Base-by-base conservation (phyloP, 225 moss, liverwort and hornwort genomes). In the Bryoerythrophyllum caledonicum region DNA sequence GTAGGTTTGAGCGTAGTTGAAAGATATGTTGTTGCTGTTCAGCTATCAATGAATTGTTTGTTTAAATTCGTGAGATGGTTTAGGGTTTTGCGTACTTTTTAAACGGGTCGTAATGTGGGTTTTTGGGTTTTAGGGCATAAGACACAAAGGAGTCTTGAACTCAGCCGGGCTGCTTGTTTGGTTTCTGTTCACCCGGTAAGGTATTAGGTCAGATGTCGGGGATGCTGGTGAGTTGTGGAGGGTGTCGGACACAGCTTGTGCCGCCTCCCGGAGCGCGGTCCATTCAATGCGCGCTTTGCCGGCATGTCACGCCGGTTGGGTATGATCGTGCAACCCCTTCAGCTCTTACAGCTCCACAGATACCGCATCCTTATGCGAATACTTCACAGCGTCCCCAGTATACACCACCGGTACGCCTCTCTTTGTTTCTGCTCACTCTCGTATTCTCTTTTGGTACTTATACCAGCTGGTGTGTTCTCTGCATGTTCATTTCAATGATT, bases 241-340 rank as follows among this genome's bases (percentile, higher is more conserved):
- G 79, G 65, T 99, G 97, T 75, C 84, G 82, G 58, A 92, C 89
- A 21, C 60, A 84, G 27, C 85, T 99, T 80, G 85, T 86, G 86
- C 65, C 91, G 46, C 93, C 94, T 15, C 88, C 89, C 25, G 91
- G 93, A 73, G 91, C 88, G 11, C 79, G 65, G 60, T 86, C 91
- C 23, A 89, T 95, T 66, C 87, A 90, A 34, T 99, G 97, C 63
- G 85, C 88, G 12, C 10, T 95, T 65, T 99, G 97, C 76, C 73
- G 85, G 51, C 71, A 89, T 32, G 74, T 95, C 21, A 93, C 93
- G 28, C 85, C 75, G 7, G 0, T 94, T 21, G 48, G 60, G 26
- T 74, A 84, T 32, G 74, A 80, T 32, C 80, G 87, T 63, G 74
- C 83, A 67, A 8, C 73, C 30, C 70, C 78, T 65, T 1, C 60